Percentiles rank a stretch among this genome's conserved stretches.
phyloP scores from a whole-genome alignment of 2,329 filamentous ascomycete genomes.

The Xylariaceae sp. region DNA sequence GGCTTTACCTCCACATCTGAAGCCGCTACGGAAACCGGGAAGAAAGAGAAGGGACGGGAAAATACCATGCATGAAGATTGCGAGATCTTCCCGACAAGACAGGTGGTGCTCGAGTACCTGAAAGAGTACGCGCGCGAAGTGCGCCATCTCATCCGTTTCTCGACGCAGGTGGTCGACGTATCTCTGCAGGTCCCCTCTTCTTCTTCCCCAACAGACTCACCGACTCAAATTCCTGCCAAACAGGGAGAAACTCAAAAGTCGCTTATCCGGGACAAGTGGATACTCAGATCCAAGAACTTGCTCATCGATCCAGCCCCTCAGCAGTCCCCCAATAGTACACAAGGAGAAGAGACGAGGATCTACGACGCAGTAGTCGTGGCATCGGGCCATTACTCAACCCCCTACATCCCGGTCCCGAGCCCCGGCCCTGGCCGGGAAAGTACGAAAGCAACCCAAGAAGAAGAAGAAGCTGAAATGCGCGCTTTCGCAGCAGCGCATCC shows the following conservation, averaged over 20 bases:
- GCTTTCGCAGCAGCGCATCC: constrained; percentile 57
- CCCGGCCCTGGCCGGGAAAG: too few species aligned
- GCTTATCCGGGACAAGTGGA: constrained; percentile 49
- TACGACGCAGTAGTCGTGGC: constrained; percentile 75
- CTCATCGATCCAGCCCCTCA: constrained; percentile 33
- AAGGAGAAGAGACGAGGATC: too few species aligned
- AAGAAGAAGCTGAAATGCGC: constrained; percentile 48
- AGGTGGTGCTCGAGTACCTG: constrained; percentile 69
- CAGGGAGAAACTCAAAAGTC: neutral
- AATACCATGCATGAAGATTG: constrained; percentile 32
- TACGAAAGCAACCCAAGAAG: too few species aligned
- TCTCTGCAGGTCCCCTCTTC: constrained; percentile 18
- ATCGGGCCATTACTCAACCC: constrained; percentile 68
- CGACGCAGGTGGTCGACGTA: constrained; percentile 59
- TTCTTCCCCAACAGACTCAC: too few species aligned
- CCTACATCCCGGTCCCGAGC: constrained; percentile 61
- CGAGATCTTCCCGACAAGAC: constrained; percentile 69
- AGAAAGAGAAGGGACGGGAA: constrained; percentile 5
- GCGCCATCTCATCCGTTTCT: constrained; percentile 61
- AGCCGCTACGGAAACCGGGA: too few species aligned
- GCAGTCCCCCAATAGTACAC: too few species aligned
- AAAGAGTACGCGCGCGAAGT: constrained; percentile 65
- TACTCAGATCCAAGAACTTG: constrained; percentile 49
- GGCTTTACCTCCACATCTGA: constrained; percentile 58
- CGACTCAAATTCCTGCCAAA: too few species aligned